Conservation (phyloP, 2,329 filamentous ascomycete genomes). For the Fonsecaea multimorphosa region DNA sequence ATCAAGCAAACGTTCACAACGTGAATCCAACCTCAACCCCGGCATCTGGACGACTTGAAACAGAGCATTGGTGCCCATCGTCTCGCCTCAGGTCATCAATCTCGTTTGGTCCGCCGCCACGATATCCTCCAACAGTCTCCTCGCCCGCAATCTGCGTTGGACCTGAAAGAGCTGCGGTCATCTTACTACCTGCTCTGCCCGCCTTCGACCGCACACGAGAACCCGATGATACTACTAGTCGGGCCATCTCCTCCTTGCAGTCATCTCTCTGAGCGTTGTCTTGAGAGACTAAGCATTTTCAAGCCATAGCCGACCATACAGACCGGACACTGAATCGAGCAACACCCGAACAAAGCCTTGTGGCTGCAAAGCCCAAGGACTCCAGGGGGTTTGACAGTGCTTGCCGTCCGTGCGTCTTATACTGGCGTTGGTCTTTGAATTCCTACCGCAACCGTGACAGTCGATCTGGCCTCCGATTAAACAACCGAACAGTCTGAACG, state of each 20-base stretch:
- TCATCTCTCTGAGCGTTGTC: slow-evolving; percentile 5
- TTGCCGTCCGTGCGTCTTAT: slow-evolving; percentile 26
- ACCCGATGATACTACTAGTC: slow-evolving; percentile 15
- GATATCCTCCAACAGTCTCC: background rate
- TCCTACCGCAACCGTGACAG: slow-evolving; percentile 32
- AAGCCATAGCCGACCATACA: slow-evolving; percentile 2
- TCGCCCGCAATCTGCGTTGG: slow-evolving; percentile 25
- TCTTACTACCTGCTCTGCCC: slow-evolving; percentile 21
- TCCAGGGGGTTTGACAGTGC: slow-evolving; percentile 7
- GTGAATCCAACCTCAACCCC: slow-evolving; percentile 7
- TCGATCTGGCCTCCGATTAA: slow-evolving; percentile 2
- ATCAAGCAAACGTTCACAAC: slow-evolving; percentile 10
- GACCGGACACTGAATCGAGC: slow-evolving; percentile 1
- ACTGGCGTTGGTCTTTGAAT: slow-evolving; percentile 22
- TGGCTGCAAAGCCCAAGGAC: slow-evolving; percentile 22
- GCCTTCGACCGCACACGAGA: slow-evolving; percentile 8
- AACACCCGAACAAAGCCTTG: slow-evolving; percentile 25
- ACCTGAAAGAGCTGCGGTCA: slow-evolving; percentile 27
- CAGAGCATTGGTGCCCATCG: slow-evolving; percentile 19
- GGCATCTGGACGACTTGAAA: slow-evolving; percentile 17
- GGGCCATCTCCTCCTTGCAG: slow-evolving; percentile 3
- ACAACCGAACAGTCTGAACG: slow-evolving; percentile 3
- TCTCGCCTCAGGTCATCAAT: slow-evolving; percentile 24
- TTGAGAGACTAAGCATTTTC: background rate
- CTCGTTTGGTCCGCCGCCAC: slow-evolving; percentile 11